Percentiles rank a stretch among this genome's conserved stretches.
Conservation (phyloP, 768 basidiomycete genomes). For the Boletus pseudopeckii region DNA sequence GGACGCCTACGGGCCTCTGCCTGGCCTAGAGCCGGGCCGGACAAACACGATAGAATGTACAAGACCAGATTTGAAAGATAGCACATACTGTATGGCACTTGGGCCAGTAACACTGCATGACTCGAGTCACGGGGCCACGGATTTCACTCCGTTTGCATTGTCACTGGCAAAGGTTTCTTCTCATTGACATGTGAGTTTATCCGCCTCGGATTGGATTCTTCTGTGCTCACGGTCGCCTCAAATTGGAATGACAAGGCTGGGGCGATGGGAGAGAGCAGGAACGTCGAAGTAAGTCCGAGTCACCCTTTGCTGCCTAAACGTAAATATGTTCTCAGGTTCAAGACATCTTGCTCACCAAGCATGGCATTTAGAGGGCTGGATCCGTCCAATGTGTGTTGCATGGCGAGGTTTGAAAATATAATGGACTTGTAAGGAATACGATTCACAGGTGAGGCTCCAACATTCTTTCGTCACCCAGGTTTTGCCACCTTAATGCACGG, state of each 20-base stretch:
- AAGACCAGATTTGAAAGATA: no score
- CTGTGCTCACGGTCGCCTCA: slow-evolving; percentile 25
- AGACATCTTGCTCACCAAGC: background rate
- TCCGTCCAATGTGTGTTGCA: no score
- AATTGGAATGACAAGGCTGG: slow-evolving; percentile 75
- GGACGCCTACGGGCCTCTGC: no score
- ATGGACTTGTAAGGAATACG: no score
- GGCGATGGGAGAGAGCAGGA: slow-evolving; percentile 78
- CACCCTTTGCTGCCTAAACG: background rate
- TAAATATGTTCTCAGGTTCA: background rate
- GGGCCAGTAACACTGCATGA: slow-evolving; percentile 36
- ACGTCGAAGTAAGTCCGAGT: slow-evolving; percentile 51
- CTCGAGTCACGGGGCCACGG: background rate
- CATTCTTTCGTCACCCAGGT: background rate
- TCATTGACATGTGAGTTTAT: slow-evolving; percentile 64
- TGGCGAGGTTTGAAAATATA: no score
- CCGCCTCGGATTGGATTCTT: background rate
- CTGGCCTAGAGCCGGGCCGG: no score
- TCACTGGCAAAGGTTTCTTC: slow-evolving; percentile 63
- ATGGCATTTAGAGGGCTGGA: no score
- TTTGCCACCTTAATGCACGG: no score
- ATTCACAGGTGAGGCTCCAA: no score
- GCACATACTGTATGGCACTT: no score
- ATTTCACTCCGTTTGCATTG: slow-evolving; percentile 27
- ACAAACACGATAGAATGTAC: no score